A percentile compares a stretch with the other conserved stretches of the same genome.
Evolutionary conservation across 2,329 filamentous ascomycete species (phyloP).

Genomic region (Diplodia scrobiculata): DNA sequence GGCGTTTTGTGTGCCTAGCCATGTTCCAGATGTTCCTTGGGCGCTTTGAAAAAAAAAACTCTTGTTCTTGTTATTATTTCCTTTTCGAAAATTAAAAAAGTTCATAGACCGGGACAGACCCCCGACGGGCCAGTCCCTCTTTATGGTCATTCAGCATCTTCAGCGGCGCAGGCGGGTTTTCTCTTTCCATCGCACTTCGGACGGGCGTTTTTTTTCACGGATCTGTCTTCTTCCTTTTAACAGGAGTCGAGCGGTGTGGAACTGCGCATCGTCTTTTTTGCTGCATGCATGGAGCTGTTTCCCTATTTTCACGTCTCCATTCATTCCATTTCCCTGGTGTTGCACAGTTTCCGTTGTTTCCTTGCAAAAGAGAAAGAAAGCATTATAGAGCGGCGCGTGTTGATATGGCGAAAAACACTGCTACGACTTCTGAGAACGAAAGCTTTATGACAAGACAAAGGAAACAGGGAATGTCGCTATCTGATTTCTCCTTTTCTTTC

Average conservation of each 20-base stretch:
- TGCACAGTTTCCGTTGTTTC: conserved; percentile 13
- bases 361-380: conserved; percentile 16
- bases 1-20: conserved; percentile 26
- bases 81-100: conserved; percentile 36
- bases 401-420: conserved; percentile 8
- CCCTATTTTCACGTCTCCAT: background rate
- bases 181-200: conserved; percentile 15
- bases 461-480: conserved; percentile 17
- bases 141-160: conserved; percentile 23
- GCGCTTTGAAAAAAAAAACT: conserved; percentile 28
- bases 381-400: conserved; percentile 23
- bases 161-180: conserved; percentile 26
- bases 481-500: conserved; percentile 1
- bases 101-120: conserved; percentile 20
- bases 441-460: conserved; percentile 26
- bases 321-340: background rate
- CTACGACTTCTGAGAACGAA: conserved; percentile 28
- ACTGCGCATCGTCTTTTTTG: conserved; percentile 17
- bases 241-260: conserved; percentile 22
- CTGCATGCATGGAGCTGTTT: conserved; percentile 13
- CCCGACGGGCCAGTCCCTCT: conserved; percentile 18
- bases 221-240: conserved; percentile 18
- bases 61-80: conserved; percentile 34
- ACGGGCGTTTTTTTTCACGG: conserved; percentile 24
- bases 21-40: conserved; percentile 29